Evolutionary conservation across 2,329 filamentous ascomycete genomes (phyloP).

Genomic region (Arthrinium phaeospermum): DNA sequence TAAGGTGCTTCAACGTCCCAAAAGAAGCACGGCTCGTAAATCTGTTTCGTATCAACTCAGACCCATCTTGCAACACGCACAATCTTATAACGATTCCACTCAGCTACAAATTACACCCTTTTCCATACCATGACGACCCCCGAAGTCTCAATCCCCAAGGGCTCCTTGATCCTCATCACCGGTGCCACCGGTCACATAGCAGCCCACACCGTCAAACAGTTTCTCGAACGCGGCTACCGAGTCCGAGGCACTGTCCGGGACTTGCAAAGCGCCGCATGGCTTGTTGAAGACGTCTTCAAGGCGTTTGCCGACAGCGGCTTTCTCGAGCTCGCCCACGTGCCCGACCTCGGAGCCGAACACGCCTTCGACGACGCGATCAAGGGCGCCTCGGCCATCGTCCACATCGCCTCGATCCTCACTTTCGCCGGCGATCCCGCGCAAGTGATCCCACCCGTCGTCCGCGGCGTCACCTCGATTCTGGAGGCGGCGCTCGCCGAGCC

Average conservation of each 20-base stretch:
- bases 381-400: constrained; percentile 49
- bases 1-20: background rate
- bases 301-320: constrained; percentile 33
- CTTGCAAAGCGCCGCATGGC: constrained; percentile 40
- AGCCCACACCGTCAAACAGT: constrained; percentile 46
- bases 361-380: constrained; percentile 47
- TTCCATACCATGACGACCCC: background rate
- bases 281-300: constrained; percentile 39
- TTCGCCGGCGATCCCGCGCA: constrained; percentile 47
- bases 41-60: background rate
- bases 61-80: background rate
- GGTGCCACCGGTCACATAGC: constrained; percentile 53
- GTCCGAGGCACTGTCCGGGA: constrained; percentile 53
- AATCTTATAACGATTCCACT: background rate
- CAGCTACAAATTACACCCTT: background rate
- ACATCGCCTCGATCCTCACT: constrained; percentile 49
- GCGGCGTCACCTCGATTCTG: constrained; percentile 44
- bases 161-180: constrained; percentile 49
- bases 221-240: constrained; percentile 47
- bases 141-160: constrained; percentile 31
- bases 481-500: constrained; percentile 46
- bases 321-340: constrained; percentile 46
- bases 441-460: constrained; percentile 47
- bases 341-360: constrained; percentile 42
- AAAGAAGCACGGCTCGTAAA: background rate